Evolutionary conservation across 495 filamentous ascomycete species (phyloP).

Genomic region (Daldinia caldariorum): DNA sequence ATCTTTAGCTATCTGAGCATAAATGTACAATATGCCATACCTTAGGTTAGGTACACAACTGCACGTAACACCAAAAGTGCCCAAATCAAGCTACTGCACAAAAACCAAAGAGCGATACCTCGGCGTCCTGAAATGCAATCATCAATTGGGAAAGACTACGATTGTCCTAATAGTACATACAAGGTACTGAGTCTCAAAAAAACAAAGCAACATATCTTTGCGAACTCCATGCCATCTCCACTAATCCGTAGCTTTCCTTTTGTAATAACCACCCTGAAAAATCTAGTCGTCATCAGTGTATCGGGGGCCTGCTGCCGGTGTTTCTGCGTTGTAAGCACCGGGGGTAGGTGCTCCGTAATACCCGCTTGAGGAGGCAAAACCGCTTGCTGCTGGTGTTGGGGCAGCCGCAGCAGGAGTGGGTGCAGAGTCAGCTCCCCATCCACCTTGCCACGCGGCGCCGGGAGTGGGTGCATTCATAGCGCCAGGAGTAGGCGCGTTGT

Average conservation of each 20-base stretch:
- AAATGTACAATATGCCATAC: no score
- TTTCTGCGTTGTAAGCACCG: slow-evolving; percentile 77
- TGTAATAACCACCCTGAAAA: slow-evolving; percentile 5
- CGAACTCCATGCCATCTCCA: slow-evolving; percentile 29
- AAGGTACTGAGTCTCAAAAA: background rate
- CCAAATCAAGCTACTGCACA: no score
- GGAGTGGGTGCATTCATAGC: slow-evolving; percentile 72
- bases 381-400: slow-evolving; percentile 65
- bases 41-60: no score
- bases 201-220: slow-evolving; percentile 2
- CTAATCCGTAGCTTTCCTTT: slow-evolving; percentile 21
- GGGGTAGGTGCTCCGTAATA: slow-evolving; percentile 82
- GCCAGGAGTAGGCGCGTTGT: slow-evolving; percentile 83
- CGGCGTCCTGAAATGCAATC: background rate
- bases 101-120: background rate
- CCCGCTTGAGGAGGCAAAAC: slow-evolving; percentile 51
- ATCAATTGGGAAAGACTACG: background rate
- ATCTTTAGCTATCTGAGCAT: no score
- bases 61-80: no score
- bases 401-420: slow-evolving; percentile 71
- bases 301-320: slow-evolving; percentile 73
- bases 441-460: slow-evolving; percentile 58
- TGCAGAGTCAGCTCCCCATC: slow-evolving; percentile 68
- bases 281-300: slow-evolving; percentile 62
- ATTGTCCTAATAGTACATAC: slow-evolving; percentile 24